Evolutionary conservation across 345 rosid genomes (phyloP).

Genomic region (Sapria himalayana): DNA sequence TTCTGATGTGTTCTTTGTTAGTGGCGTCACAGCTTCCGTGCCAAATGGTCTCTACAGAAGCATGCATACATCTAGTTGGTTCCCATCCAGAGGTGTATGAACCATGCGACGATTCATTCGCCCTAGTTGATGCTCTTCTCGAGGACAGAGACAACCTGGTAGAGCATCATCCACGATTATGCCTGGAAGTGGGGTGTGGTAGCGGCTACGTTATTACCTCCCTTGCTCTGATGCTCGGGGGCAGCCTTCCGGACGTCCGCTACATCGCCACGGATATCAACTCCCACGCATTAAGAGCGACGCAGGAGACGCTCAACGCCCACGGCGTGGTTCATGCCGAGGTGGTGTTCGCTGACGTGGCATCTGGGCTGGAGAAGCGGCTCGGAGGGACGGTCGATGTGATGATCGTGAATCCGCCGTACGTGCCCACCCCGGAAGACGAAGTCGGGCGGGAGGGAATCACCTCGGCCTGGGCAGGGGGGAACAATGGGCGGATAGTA

Average conservation of each 20-base stretch:
- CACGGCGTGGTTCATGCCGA: constrained; percentile 12
- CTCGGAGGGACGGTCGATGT: constrained; percentile 11
- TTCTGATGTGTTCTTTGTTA: too few relatives aligned
- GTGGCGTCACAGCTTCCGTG: constrained; percentile 5
- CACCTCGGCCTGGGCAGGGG: constrained; percentile 91
- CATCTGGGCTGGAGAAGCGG: constrained; percentile 10
- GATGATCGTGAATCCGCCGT: constrained; percentile 84
- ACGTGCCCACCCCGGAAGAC: constrained; percentile 80
- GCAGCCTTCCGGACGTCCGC: constrained; percentile 17
- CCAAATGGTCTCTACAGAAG: constrained; percentile 26
- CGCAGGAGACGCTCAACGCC: constrained; percentile 8
- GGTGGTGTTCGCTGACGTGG: constrained; percentile 8
- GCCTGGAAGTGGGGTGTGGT: constrained; percentile 72
- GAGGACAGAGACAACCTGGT: constrained; percentile 37
- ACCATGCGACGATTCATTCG: constrained; percentile 90
- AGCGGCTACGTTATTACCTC: constrained; percentile 82
- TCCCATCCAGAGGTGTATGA: constrained; percentile 79
- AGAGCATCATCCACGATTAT: constrained; percentile 35
- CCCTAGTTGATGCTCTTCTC: constrained; percentile 67
- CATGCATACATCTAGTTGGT: constrained; percentile 58
- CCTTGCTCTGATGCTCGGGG: constrained; percentile 44
- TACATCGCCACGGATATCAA: constrained; percentile 56
- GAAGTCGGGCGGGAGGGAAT: constrained; percentile 47
- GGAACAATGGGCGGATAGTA: constrained; percentile 38
- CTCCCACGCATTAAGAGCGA: constrained; percentile 13